These are phyloP conservation scores for Metschnikowia rubicola DNA, from an alignment of 805 yeast species.

Conservation along the genomic window DNA sequence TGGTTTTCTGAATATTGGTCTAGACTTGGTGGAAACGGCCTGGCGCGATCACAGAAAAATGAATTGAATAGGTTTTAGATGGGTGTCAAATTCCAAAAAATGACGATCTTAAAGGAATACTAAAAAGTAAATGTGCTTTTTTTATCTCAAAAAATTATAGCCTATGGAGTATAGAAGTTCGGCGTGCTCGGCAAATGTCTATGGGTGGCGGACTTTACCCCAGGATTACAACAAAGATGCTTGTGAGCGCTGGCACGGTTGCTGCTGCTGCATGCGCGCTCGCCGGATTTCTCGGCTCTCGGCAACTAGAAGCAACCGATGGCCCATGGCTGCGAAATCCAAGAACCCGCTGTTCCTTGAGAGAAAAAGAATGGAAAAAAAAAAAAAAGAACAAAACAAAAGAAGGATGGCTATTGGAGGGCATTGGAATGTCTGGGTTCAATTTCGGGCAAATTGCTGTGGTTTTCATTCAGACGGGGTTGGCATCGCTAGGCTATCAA, in stretches of 20 bases:
- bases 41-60: too few species aligned
- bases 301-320: neutral
- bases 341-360: neutral
- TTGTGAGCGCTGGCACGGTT: neutral
- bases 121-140: too few species aligned
- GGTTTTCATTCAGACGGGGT: too few species aligned
- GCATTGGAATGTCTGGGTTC: neutral
- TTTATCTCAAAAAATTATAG: too few species aligned
- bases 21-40: too few species aligned
- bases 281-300: neutral
- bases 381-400: neutral
- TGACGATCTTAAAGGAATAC: too few species aligned
- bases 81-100: too few species aligned
- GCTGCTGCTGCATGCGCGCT: slow-evolving; percentile 1
- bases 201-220: neutral
- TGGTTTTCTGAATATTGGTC: neutral
- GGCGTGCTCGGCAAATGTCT: neutral
- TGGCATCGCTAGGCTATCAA: too few species aligned
- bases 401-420: neutral
- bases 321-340: neutral
- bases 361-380: neutral
- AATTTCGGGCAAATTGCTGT: too few species aligned
- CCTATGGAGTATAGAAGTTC: too few species aligned
- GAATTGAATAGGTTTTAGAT: too few species aligned
- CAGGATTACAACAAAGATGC: neutral